These are phyloP conservation scores for Gracilaria caudata DNA, from an alignment of 23 red algal genomes.

Conservation along the genomic window DNA sequence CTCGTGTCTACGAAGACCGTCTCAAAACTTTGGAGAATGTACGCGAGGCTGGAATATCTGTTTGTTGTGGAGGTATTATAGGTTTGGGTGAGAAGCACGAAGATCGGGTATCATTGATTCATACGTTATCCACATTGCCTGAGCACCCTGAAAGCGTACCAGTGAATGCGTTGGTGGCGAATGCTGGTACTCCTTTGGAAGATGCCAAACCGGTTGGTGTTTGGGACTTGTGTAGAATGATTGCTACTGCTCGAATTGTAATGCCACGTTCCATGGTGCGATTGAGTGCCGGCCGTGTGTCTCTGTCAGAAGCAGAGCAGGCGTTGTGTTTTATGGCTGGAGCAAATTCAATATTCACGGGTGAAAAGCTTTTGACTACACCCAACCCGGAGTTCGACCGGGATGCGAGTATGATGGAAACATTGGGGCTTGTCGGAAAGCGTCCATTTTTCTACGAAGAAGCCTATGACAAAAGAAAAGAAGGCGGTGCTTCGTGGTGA, in stretches of 20 bases:
- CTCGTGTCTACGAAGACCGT: slow-evolving; percentile 89
- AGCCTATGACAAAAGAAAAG: slow-evolving; percentile 8
- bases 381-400: slow-evolving; percentile 85
- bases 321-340: slow-evolving; percentile 97
- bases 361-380: slow-evolving; percentile 97
- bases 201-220: slow-evolving; percentile 80
- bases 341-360: slow-evolving; percentile 98
- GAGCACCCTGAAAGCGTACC: slow-evolving; percentile 98
- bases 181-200: slow-evolving; percentile 94
- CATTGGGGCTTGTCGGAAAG: slow-evolving; percentile 86
- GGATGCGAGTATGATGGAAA: slow-evolving; percentile 80
- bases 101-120: slow-evolving; percentile 91
- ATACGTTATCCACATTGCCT: slow-evolving; percentile 92
- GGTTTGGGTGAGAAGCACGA: slow-evolving; percentile 93
- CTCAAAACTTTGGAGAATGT: slow-evolving; percentile 87
- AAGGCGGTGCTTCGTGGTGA: neutral
- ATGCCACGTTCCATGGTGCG: slow-evolving; percentile 98
- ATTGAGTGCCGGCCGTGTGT: slow-evolving; percentile 90
- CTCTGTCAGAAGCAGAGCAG: slow-evolving; percentile 86
- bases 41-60: slow-evolving; percentile 90
- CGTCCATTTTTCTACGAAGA: slow-evolving; percentile 84
- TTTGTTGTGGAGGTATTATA: slow-evolving; percentile 98
- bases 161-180: slow-evolving; percentile 94
- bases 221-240: slow-evolving; percentile 95
- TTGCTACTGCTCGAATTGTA: slow-evolving; percentile 92